phyloP scores from a whole-genome alignment of 805 yeast species.

The Clavispora phyllophila region DNA sequence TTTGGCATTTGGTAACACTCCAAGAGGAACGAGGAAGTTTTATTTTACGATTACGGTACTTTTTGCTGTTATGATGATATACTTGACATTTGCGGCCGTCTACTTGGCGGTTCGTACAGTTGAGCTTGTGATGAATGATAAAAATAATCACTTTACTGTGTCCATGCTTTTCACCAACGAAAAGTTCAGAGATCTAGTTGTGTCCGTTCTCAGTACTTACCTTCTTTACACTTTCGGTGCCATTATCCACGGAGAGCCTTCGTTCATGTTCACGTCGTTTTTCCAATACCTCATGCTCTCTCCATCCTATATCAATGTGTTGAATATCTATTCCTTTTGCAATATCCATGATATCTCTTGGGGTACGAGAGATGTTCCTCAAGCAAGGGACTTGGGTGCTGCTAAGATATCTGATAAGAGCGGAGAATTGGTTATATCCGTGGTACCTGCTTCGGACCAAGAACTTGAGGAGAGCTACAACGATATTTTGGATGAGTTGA shows the following conservation, averaged over 20 bases:
- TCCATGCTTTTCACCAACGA: slow-evolving; percentile 53
- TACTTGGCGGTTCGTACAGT: slow-evolving; percentile 74
- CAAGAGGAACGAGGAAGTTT: slow-evolving; percentile 79
- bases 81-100: slow-evolving; percentile 83
- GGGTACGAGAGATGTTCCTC: slow-evolving; percentile 89
- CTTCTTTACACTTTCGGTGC: slow-evolving; percentile 76
- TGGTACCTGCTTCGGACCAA: slow-evolving; percentile 61
- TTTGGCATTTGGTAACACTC: slow-evolving; percentile 88
- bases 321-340: slow-evolving; percentile 93
- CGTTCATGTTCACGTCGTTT: slow-evolving; percentile 88
- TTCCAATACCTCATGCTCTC: slow-evolving; percentile 76
- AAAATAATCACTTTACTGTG: slow-evolving; percentile 34
- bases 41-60: slow-evolving; percentile 70
- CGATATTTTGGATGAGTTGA: slow-evolving; percentile 56
- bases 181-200: slow-evolving; percentile 78
- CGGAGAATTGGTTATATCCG: slow-evolving; percentile 32
- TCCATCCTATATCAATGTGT: slow-evolving; percentile 86
- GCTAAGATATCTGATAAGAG: slow-evolving; percentile 56
- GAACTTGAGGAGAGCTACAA: slow-evolving; percentile 76
- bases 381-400: slow-evolving; percentile 69
- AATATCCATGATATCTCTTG: slow-evolving; percentile 94
- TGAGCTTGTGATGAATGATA: slow-evolving; percentile 45
- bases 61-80: slow-evolving; percentile 85
- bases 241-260: slow-evolving; percentile 78
- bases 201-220: slow-evolving; percentile 84